Conservation (phyloP, 148 eudicot genomes). For the Cornus kousa region DNA sequence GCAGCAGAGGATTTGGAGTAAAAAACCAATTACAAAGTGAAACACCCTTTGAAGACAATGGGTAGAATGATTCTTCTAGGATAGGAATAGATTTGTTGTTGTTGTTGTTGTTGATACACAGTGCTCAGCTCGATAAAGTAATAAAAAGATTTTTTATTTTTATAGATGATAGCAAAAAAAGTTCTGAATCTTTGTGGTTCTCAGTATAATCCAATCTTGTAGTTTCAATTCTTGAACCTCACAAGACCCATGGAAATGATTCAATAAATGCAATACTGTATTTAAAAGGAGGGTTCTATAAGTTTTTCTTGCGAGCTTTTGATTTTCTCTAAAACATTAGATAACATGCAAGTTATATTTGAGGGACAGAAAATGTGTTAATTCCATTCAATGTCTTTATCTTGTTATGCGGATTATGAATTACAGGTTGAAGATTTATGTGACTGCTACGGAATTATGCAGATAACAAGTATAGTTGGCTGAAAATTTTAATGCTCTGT, state of each 20-base stretch:
- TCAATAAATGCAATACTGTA: no score
- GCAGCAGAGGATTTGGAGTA: slow-evolving; percentile 49
- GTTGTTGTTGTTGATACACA: background rate
- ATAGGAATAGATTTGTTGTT: background rate
- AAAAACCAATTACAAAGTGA: background rate
- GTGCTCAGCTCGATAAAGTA: background rate
- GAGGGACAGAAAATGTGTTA: background rate
- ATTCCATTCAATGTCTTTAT: background rate
- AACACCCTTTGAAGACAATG: background rate
- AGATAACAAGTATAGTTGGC: background rate
- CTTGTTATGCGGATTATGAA: background rate
- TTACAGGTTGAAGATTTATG: background rate
- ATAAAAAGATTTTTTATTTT: background rate
- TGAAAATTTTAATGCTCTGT: background rate
- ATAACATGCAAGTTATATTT: no score
- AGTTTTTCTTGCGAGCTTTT: no score
- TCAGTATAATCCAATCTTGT: no score
- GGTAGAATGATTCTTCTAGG: background rate
- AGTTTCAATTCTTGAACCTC: background rate
- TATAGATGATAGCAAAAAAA: background rate
- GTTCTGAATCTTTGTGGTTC: background rate
- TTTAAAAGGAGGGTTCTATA: background rate
- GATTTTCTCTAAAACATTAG: background rate
- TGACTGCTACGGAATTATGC: background rate
- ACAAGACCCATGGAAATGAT: no score